phyloP scores from a whole-genome alignment of 306 rosid species.

The peach (Prunus persica) region Prunus_persica_NCBIv2 NC_034012.1:4495501-4496000 shows the following conservation, averaged over 20 bases:
- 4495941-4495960: neutral
- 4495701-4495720: neutral
- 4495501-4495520: neutral
- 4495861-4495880: neutral
- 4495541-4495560: neutral
- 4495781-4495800: neutral
- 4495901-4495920: neutral
- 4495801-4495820: neutral
- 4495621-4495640: too few relatives aligned
- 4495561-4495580: neutral
- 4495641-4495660: too few relatives aligned
- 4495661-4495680: too few relatives aligned
- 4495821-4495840: neutral
- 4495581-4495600: neutral
- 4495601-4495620: neutral
- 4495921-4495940: neutral
- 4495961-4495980: neutral
- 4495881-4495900: neutral
- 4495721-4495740: neutral
- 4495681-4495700: too few relatives aligned
- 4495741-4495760: neutral
- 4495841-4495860: neutral
- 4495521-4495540: neutral
- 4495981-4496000: neutral
- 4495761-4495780: neutral